A percentile compares a stretch with the other conserved stretches of the same genome.
These are phyloP conservation scores for Trametes sp. DNA, from an alignment of 1,284 basidiomycete species.

Conservation along the genomic window DNA sequence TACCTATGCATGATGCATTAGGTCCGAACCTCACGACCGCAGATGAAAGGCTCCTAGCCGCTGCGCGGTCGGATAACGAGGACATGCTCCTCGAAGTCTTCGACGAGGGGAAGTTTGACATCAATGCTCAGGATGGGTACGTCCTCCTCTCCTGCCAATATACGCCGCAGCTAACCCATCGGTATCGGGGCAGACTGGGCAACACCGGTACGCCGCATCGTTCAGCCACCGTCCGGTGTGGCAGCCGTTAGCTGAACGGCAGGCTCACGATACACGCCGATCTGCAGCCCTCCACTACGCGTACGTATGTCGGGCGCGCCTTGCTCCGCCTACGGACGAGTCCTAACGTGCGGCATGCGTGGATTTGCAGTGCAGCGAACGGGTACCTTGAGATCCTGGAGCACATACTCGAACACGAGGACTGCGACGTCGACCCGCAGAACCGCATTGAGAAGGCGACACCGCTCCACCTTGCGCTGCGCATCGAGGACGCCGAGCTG, in stretches of 20 bases:
- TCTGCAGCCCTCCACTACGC: conserved; percentile 79
- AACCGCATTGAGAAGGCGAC: conserved; percentile 82
- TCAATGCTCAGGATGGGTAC: conserved; percentile 83
- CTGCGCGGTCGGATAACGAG: conserved; percentile 79
- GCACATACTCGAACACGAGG: conserved; percentile 75
- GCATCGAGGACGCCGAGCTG: conserved; percentile 66
- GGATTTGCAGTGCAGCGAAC: conserved; percentile 52
- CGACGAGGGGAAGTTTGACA: conserved; percentile 63
- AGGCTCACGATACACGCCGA: background rate
- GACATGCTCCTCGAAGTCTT: conserved; percentile 72
- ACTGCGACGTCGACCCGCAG: conserved; percentile 85
- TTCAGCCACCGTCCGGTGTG: background rate
- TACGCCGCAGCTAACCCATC: background rate
- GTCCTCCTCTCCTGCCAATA: conserved; percentile 30
- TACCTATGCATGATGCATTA: background rate
- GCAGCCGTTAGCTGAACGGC: conserved; percentile 2
- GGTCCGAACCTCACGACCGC: conserved; percentile 8
- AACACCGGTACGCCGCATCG: conserved; percentile 66
- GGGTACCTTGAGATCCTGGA: conserved; percentile 74
- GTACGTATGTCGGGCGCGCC: conserved; percentile 53
- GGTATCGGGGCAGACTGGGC: conserved; percentile 58
- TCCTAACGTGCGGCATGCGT: conserved; percentile 1
- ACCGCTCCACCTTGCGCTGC: conserved; percentile 83
- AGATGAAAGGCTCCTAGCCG: conserved; percentile 81
- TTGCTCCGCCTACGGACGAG: background rate